Evolutionary conservation across 1,284 basidiomycete genomes (phyloP).

Genomic region (Microbotryum violaceum): DNA sequence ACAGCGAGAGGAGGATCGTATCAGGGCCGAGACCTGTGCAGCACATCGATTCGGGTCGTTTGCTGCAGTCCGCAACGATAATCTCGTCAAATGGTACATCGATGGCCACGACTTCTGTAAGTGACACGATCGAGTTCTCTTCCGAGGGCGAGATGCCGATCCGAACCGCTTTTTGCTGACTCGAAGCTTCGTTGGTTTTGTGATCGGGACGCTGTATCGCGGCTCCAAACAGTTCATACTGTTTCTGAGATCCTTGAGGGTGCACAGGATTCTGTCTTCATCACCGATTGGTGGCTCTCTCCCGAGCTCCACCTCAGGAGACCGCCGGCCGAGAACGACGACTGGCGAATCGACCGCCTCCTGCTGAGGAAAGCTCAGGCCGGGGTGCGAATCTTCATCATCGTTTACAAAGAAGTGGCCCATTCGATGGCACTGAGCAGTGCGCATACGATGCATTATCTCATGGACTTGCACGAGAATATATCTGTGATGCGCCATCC

Average conservation of each 20-base stretch:
- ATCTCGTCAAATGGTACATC: slow-evolving; percentile 71
- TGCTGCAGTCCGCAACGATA: slow-evolving; percentile 59
- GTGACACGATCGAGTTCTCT: not conserved
- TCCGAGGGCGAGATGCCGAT: too few relatives aligned
- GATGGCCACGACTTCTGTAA: slow-evolving; percentile 48
- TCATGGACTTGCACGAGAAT: slow-evolving; percentile 74
- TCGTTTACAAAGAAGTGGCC: slow-evolving; percentile 76
- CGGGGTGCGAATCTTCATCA: slow-evolving; percentile 71
- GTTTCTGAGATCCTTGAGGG: slow-evolving; percentile 74
- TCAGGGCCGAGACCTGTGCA: slow-evolving; percentile 62
- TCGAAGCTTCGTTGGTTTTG: too few relatives aligned
- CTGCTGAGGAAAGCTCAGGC: slow-evolving; percentile 78
- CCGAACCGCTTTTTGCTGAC: too few relatives aligned
- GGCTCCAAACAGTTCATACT: slow-evolving; percentile 48
- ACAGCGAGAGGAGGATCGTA: slow-evolving; percentile 51
- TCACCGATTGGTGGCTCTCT: slow-evolving; percentile 53
- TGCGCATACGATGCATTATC: slow-evolving; percentile 50
- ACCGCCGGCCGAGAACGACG: slow-evolving; percentile 68
- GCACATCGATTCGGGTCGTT: slow-evolving; percentile 79
- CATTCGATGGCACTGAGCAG: slow-evolving; percentile 72
- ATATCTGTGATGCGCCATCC: slow-evolving; percentile 60
- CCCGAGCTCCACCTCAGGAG: slow-evolving; percentile 86
- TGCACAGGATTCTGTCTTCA: slow-evolving; percentile 42
- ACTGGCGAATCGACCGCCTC: slow-evolving; percentile 69
- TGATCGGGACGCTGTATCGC: not conserved